phyloP scores from a whole-genome alignment of 2,329 filamentous ascomycete genomes.

The Phaeosphaeriaceae sp. region DNA sequence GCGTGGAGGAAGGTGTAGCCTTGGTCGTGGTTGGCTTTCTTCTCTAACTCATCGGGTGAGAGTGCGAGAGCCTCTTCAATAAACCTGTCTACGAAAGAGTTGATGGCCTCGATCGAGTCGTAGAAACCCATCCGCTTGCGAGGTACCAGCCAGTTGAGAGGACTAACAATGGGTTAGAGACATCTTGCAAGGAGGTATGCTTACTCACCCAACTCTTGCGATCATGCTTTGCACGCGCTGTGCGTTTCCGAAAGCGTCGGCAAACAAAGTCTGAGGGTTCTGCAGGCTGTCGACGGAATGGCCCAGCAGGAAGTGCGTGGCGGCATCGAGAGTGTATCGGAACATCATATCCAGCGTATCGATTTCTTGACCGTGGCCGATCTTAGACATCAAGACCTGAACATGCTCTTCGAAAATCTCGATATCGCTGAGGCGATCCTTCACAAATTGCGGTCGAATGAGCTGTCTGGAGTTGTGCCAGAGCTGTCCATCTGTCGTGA shows the following conservation, averaged over 20 bases:
- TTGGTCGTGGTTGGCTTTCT: constrained; percentile 73
- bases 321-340: constrained; percentile 77
- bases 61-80: constrained; percentile 77
- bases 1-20: constrained; percentile 88
- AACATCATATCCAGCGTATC: constrained; percentile 82
- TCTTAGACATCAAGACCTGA: constrained; percentile 72
- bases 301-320: constrained; percentile 87
- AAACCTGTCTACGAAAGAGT: constrained; percentile 78
- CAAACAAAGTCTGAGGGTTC: constrained; percentile 71
- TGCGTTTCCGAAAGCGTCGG: constrained; percentile 81
- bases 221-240: constrained; percentile 76
- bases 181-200: neutral
- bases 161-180: constrained; percentile 49
- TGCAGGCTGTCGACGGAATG: constrained; percentile 69
- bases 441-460: constrained; percentile 85
- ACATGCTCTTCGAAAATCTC: constrained; percentile 82
- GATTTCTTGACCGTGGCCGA: constrained; percentile 62
- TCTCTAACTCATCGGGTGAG: constrained; percentile 72
- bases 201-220: constrained; percentile 64
- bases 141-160: constrained; percentile 69
- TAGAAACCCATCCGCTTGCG: constrained; percentile 67
- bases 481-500: constrained; percentile 75
- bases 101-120: constrained; percentile 69
- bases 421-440: constrained; percentile 82
- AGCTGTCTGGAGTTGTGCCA: constrained; percentile 86